Base-by-base conservation (phyloP, 768 basidiomycete genomes). In the Boletus huronensis region DNA sequence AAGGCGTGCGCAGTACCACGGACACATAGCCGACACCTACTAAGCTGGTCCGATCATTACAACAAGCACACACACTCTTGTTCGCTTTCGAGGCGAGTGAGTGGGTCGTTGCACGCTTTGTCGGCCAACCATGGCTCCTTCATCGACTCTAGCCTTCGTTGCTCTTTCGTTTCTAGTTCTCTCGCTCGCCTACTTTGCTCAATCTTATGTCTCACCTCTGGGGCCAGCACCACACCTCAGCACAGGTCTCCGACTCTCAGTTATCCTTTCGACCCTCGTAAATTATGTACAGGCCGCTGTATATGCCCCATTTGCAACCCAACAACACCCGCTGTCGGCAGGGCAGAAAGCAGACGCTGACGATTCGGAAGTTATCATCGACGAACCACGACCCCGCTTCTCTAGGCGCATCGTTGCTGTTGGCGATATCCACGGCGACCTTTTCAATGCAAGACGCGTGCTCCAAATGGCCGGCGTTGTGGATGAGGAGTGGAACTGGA, bases 391-490 rank as follows among this genome's bases (percentile, higher is more conserved):
- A 34, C 71, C 72, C 21, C 64, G 64, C 31, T 74, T 71, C 54
- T 52, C 63, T 28, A 65, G 64, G 36, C 82, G 81, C 57, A 88
- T 98, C 23, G 83, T 96, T 0, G 94, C 92, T 11, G 87, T 97
- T 0, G 94, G 93, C 0, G 96, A 98, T 62, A 72, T 98, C 32
- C 96, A 98, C 62, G 94, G 96, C 0, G 93, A 97, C 73, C 64
- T 90, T 28, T 74, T 76, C 0, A 96, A 95, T 67, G 87, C 93
- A 11, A 81, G 80, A 58, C 79, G 76, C 39, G 93, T 98, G 21
- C 75, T 98, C 29, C 76, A 85, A 34, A 93, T 93, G 77, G 82
- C 91, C 1, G 78, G 79, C 1, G 86, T 98, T 5, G 82, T 88
- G 3, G 84, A 93, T 61, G 78, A 81, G 11, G 64, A 79, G 6